These are phyloP conservation scores for Aspergillus taichungensis DNA, from an alignment of 495 filamentous ascomycete species.

Conservation along the genomic window DNA sequence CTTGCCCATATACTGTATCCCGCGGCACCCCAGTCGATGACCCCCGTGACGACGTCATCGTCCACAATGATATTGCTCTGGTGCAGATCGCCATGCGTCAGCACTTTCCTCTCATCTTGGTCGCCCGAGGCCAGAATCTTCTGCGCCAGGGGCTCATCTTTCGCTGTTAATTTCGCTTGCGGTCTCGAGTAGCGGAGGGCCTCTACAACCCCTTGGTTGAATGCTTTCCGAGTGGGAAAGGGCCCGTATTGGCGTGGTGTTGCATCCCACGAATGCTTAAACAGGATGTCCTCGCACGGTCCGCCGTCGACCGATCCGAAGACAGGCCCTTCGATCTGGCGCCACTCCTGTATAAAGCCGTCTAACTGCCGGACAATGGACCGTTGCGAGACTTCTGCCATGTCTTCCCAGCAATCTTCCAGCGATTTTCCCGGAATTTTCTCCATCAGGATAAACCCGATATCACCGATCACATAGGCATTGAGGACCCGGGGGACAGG, in stretches of 20 bases:
- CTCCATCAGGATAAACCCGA: constrained; percentile 23
- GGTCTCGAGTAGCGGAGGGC: constrained; percentile 11
- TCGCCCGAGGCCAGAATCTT: constrained; percentile 6
- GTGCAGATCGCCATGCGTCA: constrained; percentile 14
- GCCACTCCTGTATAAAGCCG: constrained; percentile 11
- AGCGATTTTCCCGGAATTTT: constrained; percentile 14
- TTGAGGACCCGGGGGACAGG: constrained; percentile 21
- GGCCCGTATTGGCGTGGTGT: constrained; percentile 11
- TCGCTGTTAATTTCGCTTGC: constrained; percentile 1
- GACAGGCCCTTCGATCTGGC: constrained; percentile 10
- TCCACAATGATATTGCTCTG: constrained; percentile 7
- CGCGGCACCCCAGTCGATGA: constrained; percentile 15
- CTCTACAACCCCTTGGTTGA: constrained; percentile 14
- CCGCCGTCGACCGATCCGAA: constrained; percentile 16
- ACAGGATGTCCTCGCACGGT: constrained; percentile 11
- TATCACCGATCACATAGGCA: constrained; percentile 15
- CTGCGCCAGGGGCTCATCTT: constrained; percentile 8
- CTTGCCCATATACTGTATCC: constrained; percentile 12
- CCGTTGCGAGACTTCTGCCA: constrained; percentile 1
- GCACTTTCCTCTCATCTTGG: constrained; percentile 2
- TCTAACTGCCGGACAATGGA: constrained; percentile 7
- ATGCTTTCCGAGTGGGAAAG: constrained; percentile 9
- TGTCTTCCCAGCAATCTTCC: constrained; percentile 6
- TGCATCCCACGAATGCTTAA: constrained; percentile 13
- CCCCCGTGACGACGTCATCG: constrained; percentile 2